Evolutionary conservation across 1,284 basidiomycete genomes (phyloP), one percentile per base, ranked within the genome.

Genomic region (Trichosporon asahii): DNA sequence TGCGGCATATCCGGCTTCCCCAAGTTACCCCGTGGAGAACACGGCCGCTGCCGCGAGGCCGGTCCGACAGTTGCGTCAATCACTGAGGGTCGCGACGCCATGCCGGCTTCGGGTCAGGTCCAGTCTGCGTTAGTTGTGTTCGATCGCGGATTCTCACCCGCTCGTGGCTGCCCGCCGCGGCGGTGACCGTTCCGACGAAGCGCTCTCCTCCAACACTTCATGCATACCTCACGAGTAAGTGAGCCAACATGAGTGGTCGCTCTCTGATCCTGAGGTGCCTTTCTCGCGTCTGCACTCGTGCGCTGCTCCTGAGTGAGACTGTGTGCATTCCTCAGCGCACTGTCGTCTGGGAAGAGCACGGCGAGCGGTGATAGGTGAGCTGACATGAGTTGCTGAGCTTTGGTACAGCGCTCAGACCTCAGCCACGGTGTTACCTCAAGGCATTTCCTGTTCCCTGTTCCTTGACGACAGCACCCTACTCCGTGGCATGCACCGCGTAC

Each of bases 381-480:
- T 31, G 27, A 31, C 57, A 61, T 61, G 57, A 61, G 57, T 33
- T 33, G 21, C 29, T 61, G 57, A 60, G 55, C 55, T 27, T 60
- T 31, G 57, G 29, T 61, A 31, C 57, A 61, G 27, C 57, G 57
- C 57, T 61, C 57, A 31, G 57, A 60, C 55, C 27, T 27, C 57
- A 29, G 27, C 57, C 57, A 31, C 27, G 29, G 49, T 53, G 49
- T 53, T 53, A 53, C 49, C 49, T n/a, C 49, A 53, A 61, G 57
- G 57, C 27, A 61, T 33, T 18, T 33, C 27, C 57, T n/a, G 27
- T 6, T 29, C 27, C 29, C 27, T 61, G 27, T 61, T 61, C 57
- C 57, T 61, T n/a, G 15, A 61, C 27, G 18, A 61, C 57, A 7
- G 29, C 57, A n/a, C 57, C 57, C 18, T 31, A 9, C 21, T 31